Conservation (phyloP, 345 rosid genomes). For the Cardamine resedifolia region DNA sequence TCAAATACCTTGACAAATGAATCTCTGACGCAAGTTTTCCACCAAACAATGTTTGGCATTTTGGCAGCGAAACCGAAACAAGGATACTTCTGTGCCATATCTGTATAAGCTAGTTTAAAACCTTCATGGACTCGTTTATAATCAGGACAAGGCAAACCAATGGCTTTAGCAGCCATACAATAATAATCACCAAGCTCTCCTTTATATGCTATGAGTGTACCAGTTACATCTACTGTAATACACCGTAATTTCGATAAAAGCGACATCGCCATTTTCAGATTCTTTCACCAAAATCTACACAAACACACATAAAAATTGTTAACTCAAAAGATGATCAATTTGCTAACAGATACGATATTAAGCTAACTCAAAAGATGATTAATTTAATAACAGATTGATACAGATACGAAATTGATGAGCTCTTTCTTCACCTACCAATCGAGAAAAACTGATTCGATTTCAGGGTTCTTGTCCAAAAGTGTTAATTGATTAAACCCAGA, state of each 20-base stretch:
- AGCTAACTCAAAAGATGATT: neutral
- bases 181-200: conserved; percentile 99
- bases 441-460: neutral
- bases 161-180: conserved; percentile 98
- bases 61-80: conserved; percentile 84
- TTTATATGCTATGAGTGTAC: conserved; percentile 93
- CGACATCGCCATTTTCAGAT: conserved; percentile 45
- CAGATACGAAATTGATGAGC: neutral
- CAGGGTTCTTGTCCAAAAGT: neutral
- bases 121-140: conserved; percentile 90
- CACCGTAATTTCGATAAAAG: conserved; percentile 69
- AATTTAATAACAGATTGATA: neutral
- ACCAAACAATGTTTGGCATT: conserved; percentile 91
- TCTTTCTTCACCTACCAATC: neutral
- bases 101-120: conserved; percentile 82
- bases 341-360: neutral
- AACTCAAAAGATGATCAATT: conserved; percentile 8
- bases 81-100: conserved; percentile 85
- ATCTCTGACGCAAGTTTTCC: conserved; percentile 86
- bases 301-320: neutral
- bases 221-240: conserved; percentile 95
- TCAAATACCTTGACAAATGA: conserved; percentile 67
- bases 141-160: conserved; percentile 92
- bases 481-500: neutral
- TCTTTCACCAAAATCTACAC: conserved; percentile 17